Percentiles rank a stretch among this genome's conserved stretches.
phyloP scores from a whole-genome alignment of 345 rosid species.

The Populus ilicifolia region DNA sequence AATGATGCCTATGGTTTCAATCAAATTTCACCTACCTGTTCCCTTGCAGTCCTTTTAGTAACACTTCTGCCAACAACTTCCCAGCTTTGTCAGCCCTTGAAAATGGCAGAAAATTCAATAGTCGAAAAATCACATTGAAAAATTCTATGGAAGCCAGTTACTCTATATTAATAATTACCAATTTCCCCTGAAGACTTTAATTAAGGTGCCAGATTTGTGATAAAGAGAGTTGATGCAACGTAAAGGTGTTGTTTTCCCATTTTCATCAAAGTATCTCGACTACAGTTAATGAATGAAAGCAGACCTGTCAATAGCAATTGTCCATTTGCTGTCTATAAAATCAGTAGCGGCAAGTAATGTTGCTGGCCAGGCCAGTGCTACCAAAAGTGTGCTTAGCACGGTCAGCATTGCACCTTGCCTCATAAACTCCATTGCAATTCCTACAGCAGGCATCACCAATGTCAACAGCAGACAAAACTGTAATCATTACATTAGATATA shows the following conservation, averaged over 20 bases:
- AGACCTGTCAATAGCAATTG: slow-evolving; percentile 86
- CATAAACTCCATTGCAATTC: slow-evolving; percentile 75
- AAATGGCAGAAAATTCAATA: slow-evolving; percentile 23
- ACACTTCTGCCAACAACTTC: slow-evolving; percentile 79
- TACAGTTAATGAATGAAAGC: slow-evolving; percentile 13
- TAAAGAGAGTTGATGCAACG: not conserved
- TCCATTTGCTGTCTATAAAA: slow-evolving; percentile 93
- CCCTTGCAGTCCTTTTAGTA: slow-evolving; percentile 86
- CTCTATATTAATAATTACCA: not conserved
- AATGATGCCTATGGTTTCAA: not conserved
- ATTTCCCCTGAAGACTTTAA: not conserved
- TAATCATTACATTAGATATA: not conserved
- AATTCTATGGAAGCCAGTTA: not conserved
- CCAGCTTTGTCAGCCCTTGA: slow-evolving; percentile 90
- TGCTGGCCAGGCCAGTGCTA: slow-evolving; percentile 92
- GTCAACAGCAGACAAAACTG: slow-evolving; percentile 8
- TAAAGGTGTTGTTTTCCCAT: slow-evolving; percentile 9
- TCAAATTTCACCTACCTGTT: slow-evolving; percentile 50
- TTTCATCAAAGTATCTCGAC: slow-evolving; percentile 2
- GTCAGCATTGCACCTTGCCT: slow-evolving; percentile 97
- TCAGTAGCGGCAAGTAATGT: slow-evolving; percentile 72
- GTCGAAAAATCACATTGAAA: not conserved
- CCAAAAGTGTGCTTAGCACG: slow-evolving; percentile 69
- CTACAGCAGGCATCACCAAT: slow-evolving; percentile 35
- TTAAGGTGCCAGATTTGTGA: not conserved